Percentiles rank a stretch among this genome's conserved stretches.
Conservation (phyloP, 2,329 filamentous ascomycete genomes). For the Clonostachys rosea region DNA sequence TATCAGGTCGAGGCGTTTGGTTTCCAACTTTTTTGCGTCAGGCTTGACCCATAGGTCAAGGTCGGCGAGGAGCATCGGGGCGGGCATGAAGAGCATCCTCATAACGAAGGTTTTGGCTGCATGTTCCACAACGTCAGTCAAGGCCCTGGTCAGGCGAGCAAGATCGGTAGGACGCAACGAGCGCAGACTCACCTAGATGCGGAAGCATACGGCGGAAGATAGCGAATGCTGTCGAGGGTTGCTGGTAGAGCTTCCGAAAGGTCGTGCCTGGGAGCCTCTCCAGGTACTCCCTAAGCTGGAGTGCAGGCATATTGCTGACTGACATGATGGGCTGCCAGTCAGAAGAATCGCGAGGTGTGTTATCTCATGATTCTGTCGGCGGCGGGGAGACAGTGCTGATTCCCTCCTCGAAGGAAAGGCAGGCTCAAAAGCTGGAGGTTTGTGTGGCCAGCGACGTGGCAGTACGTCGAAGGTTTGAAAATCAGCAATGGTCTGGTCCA, state of each 20-base stretch:
- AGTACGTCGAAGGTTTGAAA: too few relatives aligned
- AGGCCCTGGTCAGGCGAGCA: too few relatives aligned
- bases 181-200: slow-evolving; percentile 63
- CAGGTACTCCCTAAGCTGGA: slow-evolving; percentile 79
- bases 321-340: slow-evolving; percentile 30
- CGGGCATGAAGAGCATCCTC: slow-evolving; percentile 86
- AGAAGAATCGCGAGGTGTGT: too few relatives aligned
- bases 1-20: neutral
- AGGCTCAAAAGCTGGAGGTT: too few relatives aligned
- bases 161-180: too few relatives aligned
- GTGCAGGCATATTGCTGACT: slow-evolving; percentile 39
- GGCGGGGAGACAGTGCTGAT: neutral
- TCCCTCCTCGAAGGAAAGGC: slow-evolving; percentile 3
- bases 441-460: too few relatives aligned
- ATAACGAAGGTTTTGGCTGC: slow-evolving; percentile 93
- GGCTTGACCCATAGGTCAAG: slow-evolving; percentile 84
- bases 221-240: slow-evolving; percentile 90
- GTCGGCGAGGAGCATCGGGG: slow-evolving; percentile 72
- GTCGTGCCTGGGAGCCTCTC: slow-evolving; percentile 87
- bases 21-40: slow-evolving; percentile 34
- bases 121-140: slow-evolving; percentile 2
- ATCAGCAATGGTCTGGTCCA: too few relatives aligned
- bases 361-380: too few relatives aligned
- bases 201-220: slow-evolving; percentile 97
- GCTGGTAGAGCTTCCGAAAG: slow-evolving; percentile 88